phyloP scores from a whole-genome alignment of 768 basidiomycete species.

The Amanita pallidorosea region DNA sequence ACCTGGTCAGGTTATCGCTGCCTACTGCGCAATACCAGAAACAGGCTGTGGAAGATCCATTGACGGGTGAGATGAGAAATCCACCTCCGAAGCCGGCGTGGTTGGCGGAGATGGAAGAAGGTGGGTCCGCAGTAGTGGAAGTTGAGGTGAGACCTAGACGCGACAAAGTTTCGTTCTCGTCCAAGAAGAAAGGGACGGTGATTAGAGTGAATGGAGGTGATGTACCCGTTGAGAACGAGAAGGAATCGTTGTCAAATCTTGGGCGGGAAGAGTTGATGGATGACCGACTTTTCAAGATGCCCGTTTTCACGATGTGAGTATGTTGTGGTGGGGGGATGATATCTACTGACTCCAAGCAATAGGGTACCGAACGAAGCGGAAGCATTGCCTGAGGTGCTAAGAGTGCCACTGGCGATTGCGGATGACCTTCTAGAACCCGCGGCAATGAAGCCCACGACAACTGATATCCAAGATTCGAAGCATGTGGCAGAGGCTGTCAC shows the following conservation, averaged over 20 bases:
- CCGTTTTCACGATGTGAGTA: conserved; percentile 56
- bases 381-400: conserved; percentile 49
- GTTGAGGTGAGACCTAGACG: conserved; percentile 41
- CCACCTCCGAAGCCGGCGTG: conserved; percentile 62
- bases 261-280: conserved; percentile 74
- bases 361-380: conserved; percentile 50
- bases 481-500: conserved; percentile 10
- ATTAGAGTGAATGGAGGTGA: conserved; percentile 37
- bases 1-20: conserved; percentile 66
- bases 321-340: conserved; percentile 4
- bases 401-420: conserved; percentile 48
- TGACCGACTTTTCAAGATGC: conserved; percentile 54
- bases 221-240: conserved; percentile 58
- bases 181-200: conserved; percentile 18
- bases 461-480: conserved; percentile 12
- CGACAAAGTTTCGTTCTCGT: conserved; percentile 7
- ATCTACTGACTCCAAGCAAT: conserved; percentile 8
- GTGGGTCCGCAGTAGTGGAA: conserved; percentile 33
- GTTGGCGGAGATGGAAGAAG: conserved; percentile 41
- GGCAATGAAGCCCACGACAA: conserved; percentile 5
- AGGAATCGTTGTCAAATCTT: conserved; percentile 60
- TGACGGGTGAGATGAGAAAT: conserved; percentile 56
- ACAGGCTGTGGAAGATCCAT: conserved; percentile 68
- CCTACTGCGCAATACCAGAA: conserved; percentile 79
- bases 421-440: conserved; percentile 43